Evolutionary conservation across 164 flowering plant genomes (phyloP), one percentile per base, ranked within the genome.

Genomic region (Berberis vulgaris): DNA sequence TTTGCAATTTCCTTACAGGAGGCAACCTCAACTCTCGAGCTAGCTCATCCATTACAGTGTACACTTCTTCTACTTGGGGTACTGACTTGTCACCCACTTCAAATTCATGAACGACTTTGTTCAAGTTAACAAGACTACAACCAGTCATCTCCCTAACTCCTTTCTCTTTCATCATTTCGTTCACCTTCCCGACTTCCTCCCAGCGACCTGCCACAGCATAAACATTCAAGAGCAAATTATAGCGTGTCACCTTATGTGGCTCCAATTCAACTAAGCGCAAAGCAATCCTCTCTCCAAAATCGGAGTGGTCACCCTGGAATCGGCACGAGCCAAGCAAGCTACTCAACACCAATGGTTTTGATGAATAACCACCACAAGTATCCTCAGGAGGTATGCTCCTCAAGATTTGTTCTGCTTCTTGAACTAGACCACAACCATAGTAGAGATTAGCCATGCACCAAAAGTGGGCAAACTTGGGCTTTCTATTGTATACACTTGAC

Each of bases 381-480:
- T 54, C 71, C 42, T 61, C 74, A 45, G 78, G 6, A 5, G 49
- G 80, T 67, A 85, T 71, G 65, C 72, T 79, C 76, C 71, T 74
- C 43, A 87, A 66, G 40, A 53, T 12, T 58, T 83, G 75, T 61
- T 72, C 76, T 4, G 94, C 90, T 63, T 84, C 85, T 49, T 76
- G 72, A 69, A 69, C 10, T n/a, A 83, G 71, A 57, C 88, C 91
- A 49, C 52, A 72, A 43, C 72, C 58, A 46, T 77, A 81, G 57
- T 79, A 73, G 10, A 86, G 82, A 72, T 87, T 87, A 45, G 97
- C 86, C 88, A 87, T 76, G 78, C 94, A 89, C 97, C 91, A 89
- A 60, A 71, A 79, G 66, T 87, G 94, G 7, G 85, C 89, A 73
- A 89, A 89, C 60, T 72, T 85, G 50, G 91, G 94, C 55, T 75